Conservation (phyloP, 2,329 filamentous ascomycete species). For the Trichoderma brevicompactum region DNA sequence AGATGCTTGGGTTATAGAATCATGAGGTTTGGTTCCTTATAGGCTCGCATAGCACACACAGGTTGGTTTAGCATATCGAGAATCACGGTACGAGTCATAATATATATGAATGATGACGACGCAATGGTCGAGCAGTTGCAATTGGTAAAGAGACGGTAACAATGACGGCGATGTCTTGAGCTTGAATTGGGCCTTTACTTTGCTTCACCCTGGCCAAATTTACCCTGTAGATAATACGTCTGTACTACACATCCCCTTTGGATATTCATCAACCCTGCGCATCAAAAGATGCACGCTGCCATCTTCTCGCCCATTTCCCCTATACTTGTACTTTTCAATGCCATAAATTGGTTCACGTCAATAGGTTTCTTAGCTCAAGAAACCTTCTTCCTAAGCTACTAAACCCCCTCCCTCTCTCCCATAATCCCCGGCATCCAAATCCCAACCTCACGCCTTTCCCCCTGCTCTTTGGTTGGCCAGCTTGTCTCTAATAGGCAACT, state of each 20-base stretch:
- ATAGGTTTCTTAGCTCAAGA: no score
- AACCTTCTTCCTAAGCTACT: background rate
- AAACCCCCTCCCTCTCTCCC: background rate
- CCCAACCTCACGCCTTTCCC: background rate
- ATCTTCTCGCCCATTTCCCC: no score
- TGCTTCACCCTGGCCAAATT: no score
- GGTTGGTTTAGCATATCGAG: background rate
- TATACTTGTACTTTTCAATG: no score
- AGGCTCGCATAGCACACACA: background rate
- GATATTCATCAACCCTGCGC: no score
- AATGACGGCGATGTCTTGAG: no score
- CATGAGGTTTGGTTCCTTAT: background rate
- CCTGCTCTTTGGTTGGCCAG: conserved; percentile 8
- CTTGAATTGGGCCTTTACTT: no score
- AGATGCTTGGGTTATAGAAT: conserved; percentile 1
- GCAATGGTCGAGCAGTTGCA: background rate
- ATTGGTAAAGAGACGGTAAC: no score
- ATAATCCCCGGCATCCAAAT: background rate
- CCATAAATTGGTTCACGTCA: no score
- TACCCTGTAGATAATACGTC: no score
- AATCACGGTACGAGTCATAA: background rate
- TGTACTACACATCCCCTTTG: no score
- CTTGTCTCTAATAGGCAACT: conserved; percentile 26
- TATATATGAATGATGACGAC: conserved; percentile 7
- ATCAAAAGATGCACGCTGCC: no score